Evolutionary conservation across 768 basidiomycete genomes (phyloP), one percentile per base, ranked within the genome.

Genomic region (Suillus decipiens): DNA sequence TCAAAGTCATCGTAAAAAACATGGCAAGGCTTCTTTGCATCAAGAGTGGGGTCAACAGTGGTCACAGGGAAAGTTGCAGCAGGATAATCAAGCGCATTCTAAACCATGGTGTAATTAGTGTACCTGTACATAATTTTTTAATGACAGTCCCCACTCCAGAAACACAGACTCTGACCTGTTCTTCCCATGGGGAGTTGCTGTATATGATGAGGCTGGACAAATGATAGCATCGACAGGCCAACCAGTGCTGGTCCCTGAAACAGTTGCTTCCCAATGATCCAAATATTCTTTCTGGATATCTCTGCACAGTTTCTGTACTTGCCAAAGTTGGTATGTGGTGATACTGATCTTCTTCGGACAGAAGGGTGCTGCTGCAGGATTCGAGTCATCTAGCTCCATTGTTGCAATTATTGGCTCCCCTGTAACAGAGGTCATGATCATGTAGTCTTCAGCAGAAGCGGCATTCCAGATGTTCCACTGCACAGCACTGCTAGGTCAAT

Each of bases 211-310:
- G 2, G 77, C 80, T 24, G 92, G 89, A 2, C 79, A 75, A 41
- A 93, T 87, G 66, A 94, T 84, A 1, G 88, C 90, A 70, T 93
- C 92, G 7, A 93, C 82, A 5, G 90, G 88, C 2, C 92, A 75
- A 1, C 88, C 89, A 0, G 89, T 93, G 0, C 83, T 84, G 0
- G 90, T 92, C 15, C 67, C 54, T 0, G 60, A 64, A 10, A 67
- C 75, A 0, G 86, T 88, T 5, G 74, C 77, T 57, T 86, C 80
- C 90, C 90, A 92, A 55, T 84, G 74, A 53, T 86, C 81, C 51
- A 89, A 72, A 69, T 90, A 86, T 56, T 80, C 78, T 66, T 85
- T 77, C 31, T 88, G 81, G 36, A 89, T 65, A 12, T 79, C 77
- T 5, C 72, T 74, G 67, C 28, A 64, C n/a, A 71, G 69, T 67